Conservation (phyloP, 2,329 filamentous ascomycete genomes). For the Cryphonectria parasitica region DNA sequence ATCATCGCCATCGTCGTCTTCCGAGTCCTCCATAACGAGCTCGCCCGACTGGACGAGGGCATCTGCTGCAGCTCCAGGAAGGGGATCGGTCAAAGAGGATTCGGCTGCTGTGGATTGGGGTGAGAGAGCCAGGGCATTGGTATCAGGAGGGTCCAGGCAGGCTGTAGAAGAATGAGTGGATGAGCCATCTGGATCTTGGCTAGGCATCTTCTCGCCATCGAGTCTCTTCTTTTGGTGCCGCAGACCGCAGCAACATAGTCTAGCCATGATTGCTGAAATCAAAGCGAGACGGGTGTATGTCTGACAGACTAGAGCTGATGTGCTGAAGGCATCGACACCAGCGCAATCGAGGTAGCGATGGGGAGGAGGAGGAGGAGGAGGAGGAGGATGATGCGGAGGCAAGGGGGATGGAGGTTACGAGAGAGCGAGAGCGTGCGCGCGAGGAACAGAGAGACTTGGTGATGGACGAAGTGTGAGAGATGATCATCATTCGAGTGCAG, state of each 20-base stretch:
- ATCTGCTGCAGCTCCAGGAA: conserved; percentile 30
- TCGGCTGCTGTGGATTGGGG: conserved; percentile 27
- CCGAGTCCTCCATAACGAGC: conserved; percentile 44
- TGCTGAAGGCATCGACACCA: not conserved
- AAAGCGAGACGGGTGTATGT: not conserved
- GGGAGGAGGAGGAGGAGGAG: not conserved
- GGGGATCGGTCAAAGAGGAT: conserved; percentile 31
- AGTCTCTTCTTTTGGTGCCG: conserved; percentile 28
- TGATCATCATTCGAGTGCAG: not conserved
- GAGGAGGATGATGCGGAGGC: too few species aligned
- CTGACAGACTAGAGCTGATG: not conserved
- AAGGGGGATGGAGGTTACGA: too few species aligned
- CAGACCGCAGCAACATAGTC: conserved; percentile 42
- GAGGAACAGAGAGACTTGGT: not conserved
- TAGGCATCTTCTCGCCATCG: conserved; percentile 11
- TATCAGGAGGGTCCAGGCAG: conserved; percentile 30
- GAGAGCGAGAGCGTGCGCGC: not conserved
- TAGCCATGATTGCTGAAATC: conserved; percentile 34
- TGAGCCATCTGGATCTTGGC: conserved; percentile 11
- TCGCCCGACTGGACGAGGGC: conserved; percentile 36
- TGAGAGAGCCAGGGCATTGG: conserved; percentile 28
- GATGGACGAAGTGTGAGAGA: not conserved
- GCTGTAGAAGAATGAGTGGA: conserved; percentile 31
- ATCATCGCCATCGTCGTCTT: conserved; percentile 48
- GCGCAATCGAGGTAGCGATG: not conserved